Evolutionary conservation across 1,284 basidiomycete genomes (phyloP), one percentile per base, ranked within the genome.

Genomic region (Omphalotus olearius): DNA sequence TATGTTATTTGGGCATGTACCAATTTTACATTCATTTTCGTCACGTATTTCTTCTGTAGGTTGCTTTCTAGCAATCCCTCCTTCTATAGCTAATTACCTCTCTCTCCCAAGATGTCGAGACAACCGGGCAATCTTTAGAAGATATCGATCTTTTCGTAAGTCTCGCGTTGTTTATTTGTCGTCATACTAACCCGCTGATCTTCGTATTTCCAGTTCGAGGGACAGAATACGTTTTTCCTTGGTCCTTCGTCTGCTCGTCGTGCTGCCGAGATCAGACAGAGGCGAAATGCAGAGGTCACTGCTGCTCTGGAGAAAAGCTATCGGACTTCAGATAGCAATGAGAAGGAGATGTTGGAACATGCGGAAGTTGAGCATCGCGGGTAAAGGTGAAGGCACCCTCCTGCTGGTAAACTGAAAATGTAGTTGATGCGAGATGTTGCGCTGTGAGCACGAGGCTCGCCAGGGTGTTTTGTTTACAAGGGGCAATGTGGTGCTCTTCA

Each of bases 1-100:
- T 85, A 85, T 61, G 81, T 83, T 38, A 80, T 25, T 30, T n/a
- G 30, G 43, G 13, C 30, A 33, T 33, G 30, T 33, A 33, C 30
- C 9, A 33, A 33, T 13, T 33, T 33, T 10, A 3, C 17, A 2
- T 43, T 33, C 30, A 33, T 33, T 13, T 28, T 37, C 18, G 46
- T 51, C 33, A 44, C 33, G 6, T 51, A 51, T 42, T 50, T 54
- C 45, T 56, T 55, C 42, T 51, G 46, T 48, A 26, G n/a, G 46
- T 36, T 36, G 16, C 7, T 10, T 47, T 47, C 28, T 17, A 40
- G 2, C 16, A 9, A 20, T 25, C 36, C 13, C 25, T 18, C 10
- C 45, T 36, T 25, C 16, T 10, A 11, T 36, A 33, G 30, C 13
- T 33, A 2, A 33, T 33, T 2, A 4, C 2, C 5, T 30, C 30